Evolutionary conservation across 129 eudicot genomes (phyloP).

Genomic region (Solidago caesia): DNA sequence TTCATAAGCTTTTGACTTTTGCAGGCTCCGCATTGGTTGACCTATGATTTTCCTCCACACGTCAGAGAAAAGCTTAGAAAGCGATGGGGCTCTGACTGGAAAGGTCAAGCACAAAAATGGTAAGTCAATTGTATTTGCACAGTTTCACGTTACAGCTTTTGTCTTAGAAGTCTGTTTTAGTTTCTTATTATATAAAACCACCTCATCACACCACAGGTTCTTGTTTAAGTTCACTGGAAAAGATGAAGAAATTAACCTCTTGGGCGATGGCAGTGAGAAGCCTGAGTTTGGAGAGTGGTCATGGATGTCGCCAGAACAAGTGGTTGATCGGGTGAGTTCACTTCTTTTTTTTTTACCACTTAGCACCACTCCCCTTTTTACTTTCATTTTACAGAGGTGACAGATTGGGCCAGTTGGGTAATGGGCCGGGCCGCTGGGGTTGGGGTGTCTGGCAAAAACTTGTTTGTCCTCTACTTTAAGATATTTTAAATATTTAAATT

Average conservation of each 20-base stretch:
- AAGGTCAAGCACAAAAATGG: conserved; percentile 99
- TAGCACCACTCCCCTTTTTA: neutral
- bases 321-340: conserved; percentile 63
- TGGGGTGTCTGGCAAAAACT: neutral
- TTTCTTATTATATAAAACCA: conserved; percentile 1
- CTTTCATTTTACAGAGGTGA: neutral
- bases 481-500: neutral
- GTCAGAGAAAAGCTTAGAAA: conserved; percentile 74
- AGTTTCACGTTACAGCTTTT: neutral
- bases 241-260: conserved; percentile 81
- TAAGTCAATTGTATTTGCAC: conserved; percentile 30
- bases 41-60: conserved; percentile 90
- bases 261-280: conserved; percentile 95
- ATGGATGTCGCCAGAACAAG: conserved; percentile 89
- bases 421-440: neutral
- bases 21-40: conserved; percentile 90
- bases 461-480: neutral
- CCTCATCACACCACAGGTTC: conserved; percentile 48
- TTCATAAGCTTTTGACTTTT: conserved; percentile 1
- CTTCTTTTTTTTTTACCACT: neutral
- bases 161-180: neutral
- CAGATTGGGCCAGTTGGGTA: neutral
- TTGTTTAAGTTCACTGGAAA: conserved; percentile 79
- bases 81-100: conserved; percentile 97
- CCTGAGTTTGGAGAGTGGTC: conserved; percentile 94